Evolutionary conservation across 2,329 filamentous ascomycete genomes (phyloP).

Genomic region (Fusarium torulosum): DNA sequence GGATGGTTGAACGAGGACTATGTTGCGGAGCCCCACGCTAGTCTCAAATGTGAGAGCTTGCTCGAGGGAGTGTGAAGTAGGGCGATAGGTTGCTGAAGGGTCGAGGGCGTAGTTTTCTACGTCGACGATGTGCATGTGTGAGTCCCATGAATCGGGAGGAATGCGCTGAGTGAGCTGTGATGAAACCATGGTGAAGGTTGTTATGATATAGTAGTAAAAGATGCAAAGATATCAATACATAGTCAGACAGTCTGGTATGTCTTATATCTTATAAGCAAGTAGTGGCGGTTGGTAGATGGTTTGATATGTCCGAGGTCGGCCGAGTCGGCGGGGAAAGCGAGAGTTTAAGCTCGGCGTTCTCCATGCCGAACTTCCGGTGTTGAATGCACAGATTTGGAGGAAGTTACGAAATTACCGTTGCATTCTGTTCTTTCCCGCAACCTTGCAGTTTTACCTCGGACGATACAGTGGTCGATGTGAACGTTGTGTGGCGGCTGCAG

Average conservation of each 20-base stretch:
- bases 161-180: slow-evolving; percentile 45
- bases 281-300: not conserved
- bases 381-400: not conserved
- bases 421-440: not conserved
- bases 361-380: slow-evolving; percentile 8
- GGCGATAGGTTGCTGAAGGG: slow-evolving; percentile 63
- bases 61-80: slow-evolving; percentile 61
- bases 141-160: slow-evolving; percentile 67
- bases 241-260: not conserved
- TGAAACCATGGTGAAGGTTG: slow-evolving; percentile 5
- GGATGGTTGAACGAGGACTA: slow-evolving; percentile 72
- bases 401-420: not conserved
- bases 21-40: slow-evolving; percentile 64
- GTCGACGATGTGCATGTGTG: slow-evolving; percentile 73
- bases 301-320: slow-evolving; percentile 25
- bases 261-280: too few relatives aligned
- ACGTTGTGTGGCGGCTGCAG: not conserved
- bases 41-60: slow-evolving; percentile 66
- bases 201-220: slow-evolving; percentile 1
- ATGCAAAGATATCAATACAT: not conserved
- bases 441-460: not conserved
- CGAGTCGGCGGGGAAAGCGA: slow-evolving; percentile 27
- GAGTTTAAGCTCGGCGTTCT: slow-evolving; percentile 12
- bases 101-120: slow-evolving; percentile 63
- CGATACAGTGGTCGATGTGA: not conserved